Evolutionary conservation across 495 filamentous ascomycete genomes (phyloP), one percentile per base, ranked within the genome.

Genomic region (Aspergillus biplanus): DNA sequence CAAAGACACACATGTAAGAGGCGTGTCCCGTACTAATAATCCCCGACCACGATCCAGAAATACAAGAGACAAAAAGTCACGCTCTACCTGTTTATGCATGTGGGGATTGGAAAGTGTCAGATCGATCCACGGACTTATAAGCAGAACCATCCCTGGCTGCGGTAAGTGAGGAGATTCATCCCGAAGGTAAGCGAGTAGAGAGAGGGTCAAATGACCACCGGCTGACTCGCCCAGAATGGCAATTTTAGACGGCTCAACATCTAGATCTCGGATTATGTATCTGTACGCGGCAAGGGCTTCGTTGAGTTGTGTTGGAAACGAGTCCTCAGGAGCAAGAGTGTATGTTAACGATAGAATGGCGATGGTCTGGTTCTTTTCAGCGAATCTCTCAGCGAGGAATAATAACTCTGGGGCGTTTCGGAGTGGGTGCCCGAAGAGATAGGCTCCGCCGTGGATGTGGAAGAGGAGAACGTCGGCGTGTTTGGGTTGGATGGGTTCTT

Each of bases 211-310:
- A 56, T 56, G 53, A 2, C 53, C 53, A 3, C 53, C 53, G 6
- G 53, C 53, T 16, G 53, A 56, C 11, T 56, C 53, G 16, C 53
- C 53, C 12, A 56, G 8, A 0, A 56, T 7, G 6, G n/a, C 11
- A n/a, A 56, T 56, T n/a, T 56, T 56, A 7, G 32, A 35, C 11
- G 53, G 12, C 37, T 56, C 53, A 16, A 56, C 16, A 15, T 21
- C 3, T 18, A 18, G 3, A n/a, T 50, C 47, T 6, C 27, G 12
- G n/a, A 56, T 4, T 0, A 56, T 33, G n/a, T 56, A 56, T 37
- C 16, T 8, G 16, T 56, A 56, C 5, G 32, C 33, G 3, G 53
- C 33, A 7, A 21, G 7, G 7, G 53, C 53, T n/a, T 56, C 32
- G 12, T 35, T 4, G 32, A 56, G 8, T 16, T 39, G 53, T 21